Conservation (phyloP, 2,329 filamentous ascomycete species). For the Bisporella sp. region DNA sequence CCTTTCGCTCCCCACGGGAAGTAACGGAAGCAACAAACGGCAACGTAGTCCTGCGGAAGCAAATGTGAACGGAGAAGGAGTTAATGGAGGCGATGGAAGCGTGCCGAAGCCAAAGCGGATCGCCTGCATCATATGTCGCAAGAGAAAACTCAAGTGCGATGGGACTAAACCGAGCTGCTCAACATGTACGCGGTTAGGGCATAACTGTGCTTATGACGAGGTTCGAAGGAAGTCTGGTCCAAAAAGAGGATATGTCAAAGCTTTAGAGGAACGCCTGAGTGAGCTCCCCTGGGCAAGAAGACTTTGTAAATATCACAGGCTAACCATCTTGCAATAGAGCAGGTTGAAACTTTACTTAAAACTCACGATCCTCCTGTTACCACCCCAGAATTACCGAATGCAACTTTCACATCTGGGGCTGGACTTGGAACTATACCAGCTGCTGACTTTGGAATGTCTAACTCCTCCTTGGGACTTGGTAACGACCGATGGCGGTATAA, state of each 20-base stretch:
- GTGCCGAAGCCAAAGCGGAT: conserved; percentile 84
- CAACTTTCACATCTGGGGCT: conserved; percentile 14
- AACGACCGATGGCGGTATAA: conserved; percentile 48
- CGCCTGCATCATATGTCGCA: conserved; percentile 89
- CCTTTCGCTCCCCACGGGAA: conserved; percentile 34
- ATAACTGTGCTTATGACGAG: conserved; percentile 63
- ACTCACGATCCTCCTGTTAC: conserved; percentile 52
- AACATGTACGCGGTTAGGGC: conserved; percentile 57
- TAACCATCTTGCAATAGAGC: conserved; percentile 48
- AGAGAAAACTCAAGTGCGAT: conserved; percentile 76
- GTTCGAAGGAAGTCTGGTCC: conserved; percentile 65
- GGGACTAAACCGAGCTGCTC: conserved; percentile 58
- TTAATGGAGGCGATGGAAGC: conserved; percentile 44
- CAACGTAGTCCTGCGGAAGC: conserved; percentile 25
- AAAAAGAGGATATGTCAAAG: conserved; percentile 65
- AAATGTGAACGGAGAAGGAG: conserved; percentile 29
- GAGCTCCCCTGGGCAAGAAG: conserved; percentile 35
- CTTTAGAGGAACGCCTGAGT: conserved; percentile 83
- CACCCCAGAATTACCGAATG: conserved; percentile 11
- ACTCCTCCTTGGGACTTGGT: conserved; percentile 40
- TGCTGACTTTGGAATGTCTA: conserved; percentile 36
- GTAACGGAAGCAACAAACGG: conserved; percentile 23
- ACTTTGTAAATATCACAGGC: not conserved
- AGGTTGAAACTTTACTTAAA: conserved; percentile 88
- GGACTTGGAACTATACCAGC: conserved; percentile 20